These are phyloP conservation scores for Komagataella kurtzmanii DNA, from an alignment of 805 yeast species.

Conservation along the genomic window DNA sequence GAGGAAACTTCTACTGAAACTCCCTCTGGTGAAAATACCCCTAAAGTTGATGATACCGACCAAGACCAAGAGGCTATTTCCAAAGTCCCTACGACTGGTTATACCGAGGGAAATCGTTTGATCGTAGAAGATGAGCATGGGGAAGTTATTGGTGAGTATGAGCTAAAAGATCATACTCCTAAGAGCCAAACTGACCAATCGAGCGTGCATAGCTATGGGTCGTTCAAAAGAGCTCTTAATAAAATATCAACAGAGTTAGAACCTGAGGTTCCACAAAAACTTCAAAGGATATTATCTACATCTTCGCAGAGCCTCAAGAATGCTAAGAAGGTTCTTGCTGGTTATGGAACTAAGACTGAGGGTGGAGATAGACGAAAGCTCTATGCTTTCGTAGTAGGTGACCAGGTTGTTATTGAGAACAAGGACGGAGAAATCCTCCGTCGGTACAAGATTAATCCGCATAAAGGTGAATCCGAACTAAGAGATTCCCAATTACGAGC, in stretches of 20 bases:
- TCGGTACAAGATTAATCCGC: constrained; percentile 55
- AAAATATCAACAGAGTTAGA: not conserved
- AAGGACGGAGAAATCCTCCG: constrained; percentile 87
- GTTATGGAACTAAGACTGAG: not conserved
- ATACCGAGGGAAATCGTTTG: constrained; percentile 56
- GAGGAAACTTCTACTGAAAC: constrained; percentile 22
- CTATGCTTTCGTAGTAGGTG: constrained; percentile 71
- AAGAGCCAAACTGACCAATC: not conserved
- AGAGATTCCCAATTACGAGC: not conserved
- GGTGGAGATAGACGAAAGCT: constrained; percentile 20
- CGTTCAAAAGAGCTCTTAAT: constrained; percentile 6
- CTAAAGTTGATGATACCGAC: not conserved
- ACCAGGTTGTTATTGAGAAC: constrained; percentile 72
- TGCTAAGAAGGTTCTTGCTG: not conserved
- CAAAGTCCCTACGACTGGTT: constrained; percentile 27
- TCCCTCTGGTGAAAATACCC: not conserved
- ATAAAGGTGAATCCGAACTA: constrained; percentile 1
- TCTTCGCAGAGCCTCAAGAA: not conserved
- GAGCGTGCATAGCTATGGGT: constrained; percentile 8
- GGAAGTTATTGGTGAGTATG: constrained; percentile 37
- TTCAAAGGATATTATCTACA: not conserved
- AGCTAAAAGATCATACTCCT: not conserved
- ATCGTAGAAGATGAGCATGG: constrained; percentile 79
- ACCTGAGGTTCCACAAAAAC: not conserved
- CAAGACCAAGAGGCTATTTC: constrained; percentile 7